Conservation (phyloP, 164 flowering plant genomes). For the Vitis cinerea region DNA sequence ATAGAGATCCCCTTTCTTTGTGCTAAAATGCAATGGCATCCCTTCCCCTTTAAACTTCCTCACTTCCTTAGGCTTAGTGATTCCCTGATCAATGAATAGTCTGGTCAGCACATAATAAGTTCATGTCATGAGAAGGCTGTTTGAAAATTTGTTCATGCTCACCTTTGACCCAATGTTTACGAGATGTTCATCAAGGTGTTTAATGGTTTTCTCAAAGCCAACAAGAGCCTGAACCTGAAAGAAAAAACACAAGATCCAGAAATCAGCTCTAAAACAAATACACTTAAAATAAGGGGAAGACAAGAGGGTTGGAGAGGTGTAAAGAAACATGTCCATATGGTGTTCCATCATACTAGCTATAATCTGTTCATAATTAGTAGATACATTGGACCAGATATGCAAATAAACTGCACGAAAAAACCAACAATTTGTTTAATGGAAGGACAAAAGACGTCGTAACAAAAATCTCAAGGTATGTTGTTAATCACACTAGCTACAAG, state of each 20-base stretch:
- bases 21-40: conserved; percentile 85
- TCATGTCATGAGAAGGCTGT: neutral
- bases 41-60: conserved; percentile 95
- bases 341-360: too few species aligned
- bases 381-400: too few species aligned
- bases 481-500: too few species aligned
- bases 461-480: too few species aligned
- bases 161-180: conserved; percentile 89
- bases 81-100: conserved; percentile 49
- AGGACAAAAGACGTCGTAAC: too few species aligned
- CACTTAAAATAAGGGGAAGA: too few species aligned
- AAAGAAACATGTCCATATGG: too few species aligned
- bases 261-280: neutral
- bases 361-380: too few species aligned
- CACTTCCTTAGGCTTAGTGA: conserved; percentile 93
- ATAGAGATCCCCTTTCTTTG: conserved; percentile 86
- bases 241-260: neutral
- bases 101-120: too few species aligned
- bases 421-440: too few species aligned
- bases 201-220: conserved; percentile 92
- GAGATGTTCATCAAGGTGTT: conserved; percentile 89
- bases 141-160: conserved; percentile 5
- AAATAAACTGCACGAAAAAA: too few species aligned
- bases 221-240: conserved; percentile 93
- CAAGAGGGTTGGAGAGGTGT: too few species aligned